These are phyloP conservation scores for Leccinum arenicola DNA, from an alignment of 768 basidiomycete genomes.

Conservation along the genomic window DNA sequence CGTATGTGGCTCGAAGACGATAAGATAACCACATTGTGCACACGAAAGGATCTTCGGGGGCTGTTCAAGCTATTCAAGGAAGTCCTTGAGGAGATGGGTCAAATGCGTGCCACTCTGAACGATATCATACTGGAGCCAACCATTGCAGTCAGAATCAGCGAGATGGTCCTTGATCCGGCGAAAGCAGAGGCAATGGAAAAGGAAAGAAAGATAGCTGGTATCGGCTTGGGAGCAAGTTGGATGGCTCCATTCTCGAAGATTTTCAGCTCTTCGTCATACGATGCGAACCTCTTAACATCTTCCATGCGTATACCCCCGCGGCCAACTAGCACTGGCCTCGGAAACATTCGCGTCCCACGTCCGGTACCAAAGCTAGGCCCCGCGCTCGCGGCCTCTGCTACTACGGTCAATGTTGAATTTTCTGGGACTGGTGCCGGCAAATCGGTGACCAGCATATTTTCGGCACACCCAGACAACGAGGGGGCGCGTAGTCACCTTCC, in stretches of 20 bases:
- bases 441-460: constrained; percentile 46
- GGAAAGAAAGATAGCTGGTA: constrained; percentile 30
- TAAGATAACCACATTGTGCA: constrained; percentile 55
- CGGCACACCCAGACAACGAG: constrained; percentile 27
- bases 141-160: constrained; percentile 67
- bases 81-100: constrained; percentile 76
- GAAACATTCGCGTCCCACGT: constrained; percentile 33
- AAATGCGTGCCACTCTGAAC: constrained; percentile 80
- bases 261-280: constrained; percentile 46
- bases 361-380: constrained; percentile 79
- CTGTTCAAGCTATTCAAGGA: constrained; percentile 87
- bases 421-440: constrained; percentile 66
- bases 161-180: constrained; percentile 61
- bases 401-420: constrained; percentile 96
- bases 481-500: constrained; percentile 8
- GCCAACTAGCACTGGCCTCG: constrained; percentile 26
- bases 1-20: constrained; percentile 74
- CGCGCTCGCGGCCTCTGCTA: constrained; percentile 82
- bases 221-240: constrained; percentile 55
- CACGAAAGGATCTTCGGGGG: constrained; percentile 76
- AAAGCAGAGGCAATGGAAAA: constrained; percentile 44
- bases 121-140: constrained; percentile 87
- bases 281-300: constrained; percentile 10
- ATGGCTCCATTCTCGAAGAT: constrained; percentile 85
- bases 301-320: constrained; percentile 26